Percentiles rank a stretch among this genome's conserved stretches.
These are phyloP conservation scores for Magnusiomyces paraingens DNA, from an alignment of 1,139 yeast genomes.

Conservation along the genomic window DNA sequence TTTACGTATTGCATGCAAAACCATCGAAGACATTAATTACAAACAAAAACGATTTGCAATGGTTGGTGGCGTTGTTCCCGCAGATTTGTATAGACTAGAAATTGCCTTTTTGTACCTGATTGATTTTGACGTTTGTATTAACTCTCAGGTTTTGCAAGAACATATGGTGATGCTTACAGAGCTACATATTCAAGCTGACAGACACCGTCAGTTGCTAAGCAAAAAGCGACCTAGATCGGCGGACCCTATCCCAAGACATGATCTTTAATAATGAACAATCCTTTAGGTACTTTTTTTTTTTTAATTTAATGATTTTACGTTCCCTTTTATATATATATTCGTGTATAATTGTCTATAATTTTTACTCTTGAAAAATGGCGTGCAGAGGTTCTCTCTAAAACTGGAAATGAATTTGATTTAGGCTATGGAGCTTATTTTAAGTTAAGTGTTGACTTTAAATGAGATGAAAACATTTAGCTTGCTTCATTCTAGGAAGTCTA, in stretches of 20 bases:
- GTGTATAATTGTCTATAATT: too few relatives aligned
- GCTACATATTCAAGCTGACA: constrained; percentile 20
- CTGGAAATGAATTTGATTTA: too few relatives aligned
- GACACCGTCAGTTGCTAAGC: constrained; percentile 9
- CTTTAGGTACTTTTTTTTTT: too few relatives aligned
- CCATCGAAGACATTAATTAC: constrained; percentile 47
- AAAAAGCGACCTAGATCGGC: neutral
- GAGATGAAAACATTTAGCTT: too few relatives aligned
- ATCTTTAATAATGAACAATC: too few relatives aligned
- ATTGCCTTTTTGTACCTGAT: constrained; percentile 40
- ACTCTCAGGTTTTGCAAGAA: constrained; percentile 26
- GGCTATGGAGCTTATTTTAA: too few relatives aligned
- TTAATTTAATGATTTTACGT: too few relatives aligned
- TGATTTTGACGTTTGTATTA: constrained; percentile 35
- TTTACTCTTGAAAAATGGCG: too few relatives aligned
- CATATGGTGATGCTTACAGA: constrained; percentile 24
- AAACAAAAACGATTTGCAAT: constrained; percentile 46
- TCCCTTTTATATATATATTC: too few relatives aligned
- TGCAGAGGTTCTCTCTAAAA: too few relatives aligned
- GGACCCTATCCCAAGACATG: neutral
- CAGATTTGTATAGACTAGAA: constrained; percentile 43
- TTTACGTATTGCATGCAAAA: constrained; percentile 45
- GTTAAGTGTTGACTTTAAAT: too few relatives aligned
- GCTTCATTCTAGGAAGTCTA: too few relatives aligned
- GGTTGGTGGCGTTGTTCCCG: constrained; percentile 45